These are phyloP conservation scores for Sporothrix mexicana DNA, from an alignment of 2,329 filamentous ascomycete species.

Conservation along the genomic window DNA sequence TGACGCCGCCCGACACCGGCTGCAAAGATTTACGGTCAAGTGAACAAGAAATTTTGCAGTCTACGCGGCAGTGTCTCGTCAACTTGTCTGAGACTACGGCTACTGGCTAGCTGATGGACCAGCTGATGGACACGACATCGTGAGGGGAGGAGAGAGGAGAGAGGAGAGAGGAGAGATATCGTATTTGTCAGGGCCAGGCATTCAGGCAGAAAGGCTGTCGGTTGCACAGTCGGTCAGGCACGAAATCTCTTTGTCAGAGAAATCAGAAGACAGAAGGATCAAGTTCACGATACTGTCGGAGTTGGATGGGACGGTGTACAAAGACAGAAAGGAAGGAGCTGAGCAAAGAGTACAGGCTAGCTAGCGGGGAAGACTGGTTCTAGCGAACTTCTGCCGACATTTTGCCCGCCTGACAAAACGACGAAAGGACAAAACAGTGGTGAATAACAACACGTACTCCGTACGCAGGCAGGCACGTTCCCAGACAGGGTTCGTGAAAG, in stretches of 20 bases:
- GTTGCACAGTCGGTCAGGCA: too few relatives aligned
- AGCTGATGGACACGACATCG: too few relatives aligned
- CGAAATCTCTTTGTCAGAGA: not conserved
- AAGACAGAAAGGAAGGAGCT: not conserved
- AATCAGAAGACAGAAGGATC: not conserved
- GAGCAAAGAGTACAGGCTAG: not conserved
- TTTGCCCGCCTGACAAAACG: too few relatives aligned
- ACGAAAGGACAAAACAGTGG: too few relatives aligned
- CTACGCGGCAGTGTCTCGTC: not conserved
- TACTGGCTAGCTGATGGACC: not conserved
- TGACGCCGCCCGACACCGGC: not conserved
- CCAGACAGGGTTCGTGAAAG: not conserved
- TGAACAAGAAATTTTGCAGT: not conserved
- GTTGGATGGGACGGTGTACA: not conserved
- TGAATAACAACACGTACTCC: too few relatives aligned
- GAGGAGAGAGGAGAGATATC: not conserved
- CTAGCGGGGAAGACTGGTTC: not conserved
- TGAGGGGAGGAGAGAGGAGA: not conserved
- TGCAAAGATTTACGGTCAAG: not conserved
- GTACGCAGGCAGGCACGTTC: too few relatives aligned
- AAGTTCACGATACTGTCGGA: conserved; percentile 4
- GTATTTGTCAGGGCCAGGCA: not conserved
- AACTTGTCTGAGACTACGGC: not conserved
- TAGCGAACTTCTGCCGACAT: conserved; percentile 8
- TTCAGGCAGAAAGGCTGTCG: not conserved